Evolutionary conservation across 169 alveolate species (phyloP), one percentile per base, ranked within the genome.

Genomic region (Condylostoma magnum): DNA sequence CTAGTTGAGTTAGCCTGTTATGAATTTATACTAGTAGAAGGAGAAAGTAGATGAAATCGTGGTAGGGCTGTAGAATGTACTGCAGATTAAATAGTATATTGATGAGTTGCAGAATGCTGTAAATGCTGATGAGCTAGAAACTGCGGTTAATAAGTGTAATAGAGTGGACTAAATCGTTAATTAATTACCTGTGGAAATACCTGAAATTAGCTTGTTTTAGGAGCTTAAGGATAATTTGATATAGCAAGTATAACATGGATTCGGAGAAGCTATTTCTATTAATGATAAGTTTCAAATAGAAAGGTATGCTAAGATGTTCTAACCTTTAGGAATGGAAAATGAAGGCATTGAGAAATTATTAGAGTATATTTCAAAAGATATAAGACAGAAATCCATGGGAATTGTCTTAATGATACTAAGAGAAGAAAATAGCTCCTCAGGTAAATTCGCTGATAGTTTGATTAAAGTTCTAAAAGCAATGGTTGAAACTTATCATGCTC

Each of bases 301-400:
- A 27, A 15, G n/a, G 27, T 60, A 38, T 3, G 71, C 71, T n/a
- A 38, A 55, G 6, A 2, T 60, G 1, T 60, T 60, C 28, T 31
- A 37, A 25, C 71, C 25, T 10, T 34, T 60, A 8, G 46, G 37
- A 33, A 15, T 60, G 31, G 71, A 31, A 6, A 34, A 38, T 2
- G 71, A 60, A 38, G 71, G 71, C 2, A 60, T 60, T 41, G 71
- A 41, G 8, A 60, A 55, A 12, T 60, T 38, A 2, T 38, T 60
- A 10, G 33, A 60, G 31, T 60, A 60, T 27, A 60, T 60, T 15
- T 38, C 10, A 1, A 38, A 15, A n/a, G 12, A 31, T 2, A 15
- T 60, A n/a, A 33, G n/a, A 6, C 10, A 15, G 10, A 31, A 36
- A 38, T 36, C 31, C 71, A 28, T 38, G 33, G 15, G 56, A 10